phyloP scores from a whole-genome alignment of 768 basidiomycete genomes.

The Leucosporidium yakuticum region DNA sequence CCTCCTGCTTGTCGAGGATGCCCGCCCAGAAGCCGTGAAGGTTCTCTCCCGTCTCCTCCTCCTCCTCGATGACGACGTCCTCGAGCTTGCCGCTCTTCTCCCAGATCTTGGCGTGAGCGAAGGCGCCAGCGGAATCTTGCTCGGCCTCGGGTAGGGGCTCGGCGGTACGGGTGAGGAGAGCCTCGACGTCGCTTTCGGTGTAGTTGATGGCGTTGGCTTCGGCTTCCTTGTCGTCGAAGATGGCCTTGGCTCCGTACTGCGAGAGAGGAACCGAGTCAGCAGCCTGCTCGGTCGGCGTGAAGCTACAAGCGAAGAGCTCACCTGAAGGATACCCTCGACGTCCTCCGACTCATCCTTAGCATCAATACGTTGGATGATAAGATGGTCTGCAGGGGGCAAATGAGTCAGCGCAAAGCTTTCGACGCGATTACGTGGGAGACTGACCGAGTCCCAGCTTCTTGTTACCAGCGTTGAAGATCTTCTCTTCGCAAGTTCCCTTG shows the following conservation, averaged over 20 bases:
- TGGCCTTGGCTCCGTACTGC: conserved; percentile 26
- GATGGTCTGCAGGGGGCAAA: conserved; percentile 14
- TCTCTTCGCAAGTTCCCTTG: conserved; percentile 66
- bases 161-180: conserved; percentile 39
- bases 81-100: conserved; percentile 57
- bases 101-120: conserved; percentile 91
- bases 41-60: conserved; percentile 49
- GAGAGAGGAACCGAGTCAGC: too few species aligned
- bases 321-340: conserved; percentile 69
- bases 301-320: background rate
- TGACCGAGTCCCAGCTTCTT: conserved; percentile 60
- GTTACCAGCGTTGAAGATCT: conserved; percentile 35
- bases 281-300: too few species aligned
- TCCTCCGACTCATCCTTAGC: conserved; percentile 68
- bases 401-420: background rate
- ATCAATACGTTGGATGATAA: conserved; percentile 32
- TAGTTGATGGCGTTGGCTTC: conserved; percentile 22
- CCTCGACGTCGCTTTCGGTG: conserved; percentile 25
- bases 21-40: conserved; percentile 71
- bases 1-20: conserved; percentile 47
- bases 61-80: conserved; percentile 58
- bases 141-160: conserved; percentile 9
- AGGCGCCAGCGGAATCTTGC: conserved; percentile 44
- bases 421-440: conserved; percentile 84
- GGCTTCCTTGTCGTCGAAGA: conserved; percentile 25